Conservation (phyloP, 495 filamentous ascomycete species). For the Tuber brumale region DNA sequence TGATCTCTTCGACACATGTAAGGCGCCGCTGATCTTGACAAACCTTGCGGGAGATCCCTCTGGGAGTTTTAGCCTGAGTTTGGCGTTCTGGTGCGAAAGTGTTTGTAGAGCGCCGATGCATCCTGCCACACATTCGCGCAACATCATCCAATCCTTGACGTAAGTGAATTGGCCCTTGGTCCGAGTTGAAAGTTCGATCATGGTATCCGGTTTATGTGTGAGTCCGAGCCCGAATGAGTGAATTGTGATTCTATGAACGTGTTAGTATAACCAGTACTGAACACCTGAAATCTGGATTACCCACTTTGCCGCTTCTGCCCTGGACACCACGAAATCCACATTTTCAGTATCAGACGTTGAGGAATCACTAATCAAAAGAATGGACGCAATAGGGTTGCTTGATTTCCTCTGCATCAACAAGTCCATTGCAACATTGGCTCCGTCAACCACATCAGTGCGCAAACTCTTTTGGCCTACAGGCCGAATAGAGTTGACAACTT, state of each 20-base stretch:
- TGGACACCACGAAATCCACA: constrained; percentile 96
- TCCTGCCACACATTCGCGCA: constrained; percentile 91
- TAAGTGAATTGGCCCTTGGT: constrained; percentile 98
- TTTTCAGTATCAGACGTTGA: constrained; percentile 95
- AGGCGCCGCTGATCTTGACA: constrained; percentile 93
- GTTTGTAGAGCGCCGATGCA: constrained; percentile 92
- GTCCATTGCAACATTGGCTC: constrained; percentile 98
- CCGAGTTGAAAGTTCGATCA: constrained; percentile 92
- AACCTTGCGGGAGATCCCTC: constrained; percentile 97
- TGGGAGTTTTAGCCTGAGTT: constrained; percentile 86
- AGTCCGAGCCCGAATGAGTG: constrained; percentile 94
- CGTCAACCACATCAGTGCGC: constrained; percentile 93
- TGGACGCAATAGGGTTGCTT: constrained; percentile 91
- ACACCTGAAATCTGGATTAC: constrained; percentile 39
- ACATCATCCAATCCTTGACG: constrained; percentile 99
- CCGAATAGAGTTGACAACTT: constrained; percentile 78
- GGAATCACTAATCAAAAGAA: constrained; percentile 95
- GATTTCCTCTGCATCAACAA: constrained; percentile 96
- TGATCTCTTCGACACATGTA: constrained; percentile 96
- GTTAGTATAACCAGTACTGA: constrained; percentile 37
- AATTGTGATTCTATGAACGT: constrained; percentile 66
- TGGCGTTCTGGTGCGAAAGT: constrained; percentile 97
- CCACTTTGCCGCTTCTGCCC: constrained; percentile 95
- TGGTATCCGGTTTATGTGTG: constrained; percentile 96
- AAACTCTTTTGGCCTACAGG: constrained; percentile 95